Evolutionary conservation across 129 eudicot genomes (phyloP), one percentile per base, ranked within the genome.

Genomic region (Centella asiatica): DNA sequence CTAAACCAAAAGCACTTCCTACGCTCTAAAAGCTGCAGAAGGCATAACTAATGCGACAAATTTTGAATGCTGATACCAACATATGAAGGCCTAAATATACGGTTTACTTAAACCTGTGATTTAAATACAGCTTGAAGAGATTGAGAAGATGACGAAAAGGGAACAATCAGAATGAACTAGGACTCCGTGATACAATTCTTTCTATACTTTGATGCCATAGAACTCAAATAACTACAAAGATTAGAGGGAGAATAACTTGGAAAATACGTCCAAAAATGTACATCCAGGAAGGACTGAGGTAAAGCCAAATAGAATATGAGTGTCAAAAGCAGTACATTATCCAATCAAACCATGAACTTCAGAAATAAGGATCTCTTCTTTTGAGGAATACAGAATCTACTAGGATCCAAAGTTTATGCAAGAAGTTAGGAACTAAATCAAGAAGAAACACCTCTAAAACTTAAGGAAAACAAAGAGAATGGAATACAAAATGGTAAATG

Each of bases 361-460:
- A 58, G 19, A 20, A 8, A 31, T 9, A 48, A 64, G 27, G 5
- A 42, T 5, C 13, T 22, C 32, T 0, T 44, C 37, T 20, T 8
- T 37, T 10, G 19, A 24, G 50, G 22, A 19, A 32, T 14, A 14
- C n/a, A 33, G 2, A 18, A 31, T 26, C 12, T 23, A 15, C 33
- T 51, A 51, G 61, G n/a, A 65, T 11, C 45, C n/a, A n/a, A 27
- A 6, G 61, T 12, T 52, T 52, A 7, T 50, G 52, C 70, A 24
- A 23, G 0, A 18, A 52, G 3, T 2, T 42, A 15, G 20, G 6
- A n/a, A 31, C 7, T 13, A 14, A 54, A 1, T 12, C 9, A 56
- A 18, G 40, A 39, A 28, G 17, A 31, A 34, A 31, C 61, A 42
- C 39, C 61, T 31, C 61, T 0, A 15, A 31, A 36, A 2, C 7